These are phyloP conservation scores for Ustilago sp. DNA, from an alignment of 1,284 basidiomycete genomes.

Conservation along the genomic window DNA sequence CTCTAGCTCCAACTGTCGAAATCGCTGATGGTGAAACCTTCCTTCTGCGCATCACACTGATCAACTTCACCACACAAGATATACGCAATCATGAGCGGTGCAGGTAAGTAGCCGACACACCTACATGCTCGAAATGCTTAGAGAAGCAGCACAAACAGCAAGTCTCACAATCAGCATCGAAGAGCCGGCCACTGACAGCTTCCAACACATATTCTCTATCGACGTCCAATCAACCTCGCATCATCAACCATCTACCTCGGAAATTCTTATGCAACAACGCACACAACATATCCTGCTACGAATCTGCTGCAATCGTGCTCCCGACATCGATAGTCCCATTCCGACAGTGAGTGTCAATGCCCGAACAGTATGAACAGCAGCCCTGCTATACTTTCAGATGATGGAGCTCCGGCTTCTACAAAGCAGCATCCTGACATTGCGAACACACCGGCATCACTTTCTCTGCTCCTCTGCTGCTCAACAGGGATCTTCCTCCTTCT, in stretches of 20 bases:
- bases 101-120: conserved; percentile 25
- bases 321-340: conserved; percentile 38
- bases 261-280: no score
- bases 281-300: no score
- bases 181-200: conserved; percentile 13
- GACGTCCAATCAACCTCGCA: neutral
- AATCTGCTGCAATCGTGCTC: neutral
- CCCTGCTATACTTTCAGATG: neutral
- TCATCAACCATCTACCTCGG: neutral
- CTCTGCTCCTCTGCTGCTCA: neutral
- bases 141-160: neutral
- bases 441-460: neutral
- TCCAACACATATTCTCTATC: neutral
- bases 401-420: neutral
- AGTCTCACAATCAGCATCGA: neutral
- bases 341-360: conserved; percentile 42
- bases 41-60: conserved; percentile 17
- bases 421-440: conserved; percentile 8
- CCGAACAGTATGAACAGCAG: neutral
- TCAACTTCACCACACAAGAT: conserved; percentile 21
- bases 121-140: no score
- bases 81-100: conserved; percentile 45
- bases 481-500: conserved; percentile 92
- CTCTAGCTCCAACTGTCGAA: neutral
- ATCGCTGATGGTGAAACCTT: neutral